phyloP scores from a whole-genome alignment of 2,329 filamentous ascomycete species.

The Aspergillus phoenicis region DNA sequence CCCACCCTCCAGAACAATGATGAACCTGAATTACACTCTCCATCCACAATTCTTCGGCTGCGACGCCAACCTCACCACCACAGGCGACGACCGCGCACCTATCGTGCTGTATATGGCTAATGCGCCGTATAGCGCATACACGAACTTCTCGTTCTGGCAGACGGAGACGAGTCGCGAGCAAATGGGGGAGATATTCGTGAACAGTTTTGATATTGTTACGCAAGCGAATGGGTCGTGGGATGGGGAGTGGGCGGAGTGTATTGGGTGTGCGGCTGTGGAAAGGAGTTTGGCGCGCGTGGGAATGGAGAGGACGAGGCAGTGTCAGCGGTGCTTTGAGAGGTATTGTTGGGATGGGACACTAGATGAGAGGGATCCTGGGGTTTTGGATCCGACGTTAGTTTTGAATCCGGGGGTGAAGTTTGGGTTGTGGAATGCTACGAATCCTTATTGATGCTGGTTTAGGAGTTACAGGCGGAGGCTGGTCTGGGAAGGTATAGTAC shows the following conservation, averaged over 20 bases:
- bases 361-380: neutral
- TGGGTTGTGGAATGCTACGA: neutral
- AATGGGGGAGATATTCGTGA: neutral
- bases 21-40: neutral
- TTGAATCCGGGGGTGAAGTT: neutral
- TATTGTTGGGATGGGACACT: neutral
- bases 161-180: neutral
- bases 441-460: neutral
- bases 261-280: neutral
- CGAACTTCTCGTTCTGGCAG: neutral
- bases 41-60: neutral
- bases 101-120: neutral
- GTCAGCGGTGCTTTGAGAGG: neutral
- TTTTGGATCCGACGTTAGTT: neutral
- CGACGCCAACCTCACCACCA: neutral
- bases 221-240: neutral
- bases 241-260: neutral
- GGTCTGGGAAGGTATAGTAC: neutral
- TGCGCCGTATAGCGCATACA: constrained; percentile 1
- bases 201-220: neutral
- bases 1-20: neutral
- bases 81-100: neutral
- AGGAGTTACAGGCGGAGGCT: neutral
- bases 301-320: neutral
- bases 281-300: neutral